phyloP scores from a whole-genome alignment of 495 filamentous ascomycete genomes.

The Aspergillus carlsbadensis region DNA sequence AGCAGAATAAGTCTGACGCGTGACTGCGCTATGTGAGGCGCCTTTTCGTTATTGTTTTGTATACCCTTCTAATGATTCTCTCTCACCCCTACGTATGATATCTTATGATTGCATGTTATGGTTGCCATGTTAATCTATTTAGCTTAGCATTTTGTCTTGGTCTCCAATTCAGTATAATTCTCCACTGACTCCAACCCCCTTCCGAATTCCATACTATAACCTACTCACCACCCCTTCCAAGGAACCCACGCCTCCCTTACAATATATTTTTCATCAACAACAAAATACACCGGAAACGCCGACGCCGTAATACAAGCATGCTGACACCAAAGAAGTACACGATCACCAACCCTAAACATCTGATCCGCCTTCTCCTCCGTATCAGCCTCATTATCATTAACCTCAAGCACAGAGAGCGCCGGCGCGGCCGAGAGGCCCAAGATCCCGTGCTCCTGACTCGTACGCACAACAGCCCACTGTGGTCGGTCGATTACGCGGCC shows the following conservation, averaged over 20 bases:
- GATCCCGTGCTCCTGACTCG: slow-evolving; percentile 69
- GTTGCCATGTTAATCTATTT: background rate
- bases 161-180: too few species aligned
- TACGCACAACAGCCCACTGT: slow-evolving; percentile 60
- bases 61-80: slow-evolving; percentile 13
- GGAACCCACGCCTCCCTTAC: slow-evolving; percentile 32
- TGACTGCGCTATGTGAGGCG: background rate
- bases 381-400: background rate
- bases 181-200: too few species aligned
- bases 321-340: slow-evolving; percentile 27
- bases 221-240: slow-evolving; percentile 28
- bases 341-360: slow-evolving; percentile 27
- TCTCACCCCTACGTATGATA: background rate
- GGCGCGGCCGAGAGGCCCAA: slow-evolving; percentile 27
- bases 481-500: slow-evolving; percentile 10
- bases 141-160: too few species aligned
- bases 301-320: slow-evolving; percentile 31
- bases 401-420: background rate
- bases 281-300: slow-evolving; percentile 7
- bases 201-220: too few species aligned
- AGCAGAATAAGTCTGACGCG: slow-evolving; percentile 9
- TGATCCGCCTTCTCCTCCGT: slow-evolving; percentile 15
- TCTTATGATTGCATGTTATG: background rate
- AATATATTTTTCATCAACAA: slow-evolving; percentile 20
- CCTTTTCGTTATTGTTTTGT: background rate